Evolutionary conservation across 768 basidiomycete genomes (phyloP).

Genomic region (Strobilomyces echinocephalus): DNA sequence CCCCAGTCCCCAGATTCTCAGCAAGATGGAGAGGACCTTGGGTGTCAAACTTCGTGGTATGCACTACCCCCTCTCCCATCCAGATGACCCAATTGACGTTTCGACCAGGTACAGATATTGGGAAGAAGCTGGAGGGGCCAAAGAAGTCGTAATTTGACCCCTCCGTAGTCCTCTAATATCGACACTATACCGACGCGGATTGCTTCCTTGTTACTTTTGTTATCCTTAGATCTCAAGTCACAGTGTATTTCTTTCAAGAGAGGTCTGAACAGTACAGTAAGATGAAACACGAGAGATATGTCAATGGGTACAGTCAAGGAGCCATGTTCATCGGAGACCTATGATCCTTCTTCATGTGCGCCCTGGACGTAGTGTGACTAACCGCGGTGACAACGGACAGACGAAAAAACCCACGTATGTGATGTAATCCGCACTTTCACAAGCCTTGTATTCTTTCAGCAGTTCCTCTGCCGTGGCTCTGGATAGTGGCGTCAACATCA

Average conservation of each 20-base stretch:
- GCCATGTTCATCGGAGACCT: not conserved
- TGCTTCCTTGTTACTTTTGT: conserved; percentile 15
- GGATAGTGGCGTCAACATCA: conserved; percentile 1
- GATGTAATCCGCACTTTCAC: conserved; percentile 93
- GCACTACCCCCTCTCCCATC: conserved; percentile 19
- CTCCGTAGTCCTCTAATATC: conserved; percentile 33
- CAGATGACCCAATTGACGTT: conserved; percentile 2
- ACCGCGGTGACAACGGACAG: not conserved
- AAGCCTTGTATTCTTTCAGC: conserved; percentile 92
- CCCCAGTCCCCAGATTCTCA: conserved; percentile 80
- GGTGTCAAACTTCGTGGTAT: conserved; percentile 86
- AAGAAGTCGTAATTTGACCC: conserved; percentile 60
- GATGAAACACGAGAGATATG: not conserved
- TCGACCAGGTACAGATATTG: conserved; percentile 66
- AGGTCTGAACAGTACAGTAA: conserved; percentile 2
- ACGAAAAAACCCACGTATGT: conserved; percentile 57
- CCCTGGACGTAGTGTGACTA: conserved; percentile 23
- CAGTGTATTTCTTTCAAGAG: conserved; percentile 21
- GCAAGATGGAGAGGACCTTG: conserved; percentile 82
- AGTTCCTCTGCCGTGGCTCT: conserved; percentile 86
- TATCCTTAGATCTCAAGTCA: conserved; percentile 19
- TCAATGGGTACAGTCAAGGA: not conserved
- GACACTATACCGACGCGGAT: conserved; percentile 22
- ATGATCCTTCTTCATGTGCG: conserved; percentile 31
- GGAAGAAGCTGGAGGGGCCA: conserved; percentile 76